These are phyloP conservation scores for Colletotrichum sansevieriae DNA, from an alignment of 2,329 filamentous ascomycete species.

Conservation along the genomic window DNA sequence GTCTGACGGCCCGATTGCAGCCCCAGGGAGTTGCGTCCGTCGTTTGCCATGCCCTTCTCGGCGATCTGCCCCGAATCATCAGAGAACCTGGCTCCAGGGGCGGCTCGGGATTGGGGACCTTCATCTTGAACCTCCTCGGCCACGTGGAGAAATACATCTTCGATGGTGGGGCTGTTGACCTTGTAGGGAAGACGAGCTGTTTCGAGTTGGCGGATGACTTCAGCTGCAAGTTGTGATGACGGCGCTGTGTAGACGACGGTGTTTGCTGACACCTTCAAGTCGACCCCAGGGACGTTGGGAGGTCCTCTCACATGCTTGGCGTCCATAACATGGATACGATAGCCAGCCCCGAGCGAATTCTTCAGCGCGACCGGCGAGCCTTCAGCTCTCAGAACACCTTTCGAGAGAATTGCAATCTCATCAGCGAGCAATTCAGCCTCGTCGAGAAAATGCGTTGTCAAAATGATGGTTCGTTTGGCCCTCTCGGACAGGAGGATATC, in stretches of 20 bases:
- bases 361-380: constrained; percentile 79
- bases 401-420: constrained; percentile 77
- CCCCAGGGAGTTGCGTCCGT: constrained; percentile 51
- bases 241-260: constrained; percentile 80
- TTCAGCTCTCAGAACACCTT: constrained; percentile 74
- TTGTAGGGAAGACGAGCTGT: constrained; percentile 80
- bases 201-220: constrained; percentile 79
- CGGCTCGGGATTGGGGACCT: neutral
- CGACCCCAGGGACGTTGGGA: constrained; percentile 66
- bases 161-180: constrained; percentile 89
- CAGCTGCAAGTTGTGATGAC: constrained; percentile 77
- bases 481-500: constrained; percentile 77
- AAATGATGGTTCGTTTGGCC: constrained; percentile 74
- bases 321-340: constrained; percentile 48
- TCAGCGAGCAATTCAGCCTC: constrained; percentile 80
- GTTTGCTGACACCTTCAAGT: constrained; percentile 73
- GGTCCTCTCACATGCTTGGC: constrained; percentile 61
- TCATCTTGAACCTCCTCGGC: constrained; percentile 79
- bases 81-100: neutral
- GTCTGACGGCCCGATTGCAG: constrained; percentile 79
- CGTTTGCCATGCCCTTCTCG: constrained; percentile 47
- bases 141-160: constrained; percentile 90
- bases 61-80: constrained; percentile 8
- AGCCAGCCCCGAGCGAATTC: constrained; percentile 68
- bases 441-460: constrained; percentile 84